Conservation (phyloP, 495 filamentous ascomycete species). For the Xylaria bambusicola region DNA sequence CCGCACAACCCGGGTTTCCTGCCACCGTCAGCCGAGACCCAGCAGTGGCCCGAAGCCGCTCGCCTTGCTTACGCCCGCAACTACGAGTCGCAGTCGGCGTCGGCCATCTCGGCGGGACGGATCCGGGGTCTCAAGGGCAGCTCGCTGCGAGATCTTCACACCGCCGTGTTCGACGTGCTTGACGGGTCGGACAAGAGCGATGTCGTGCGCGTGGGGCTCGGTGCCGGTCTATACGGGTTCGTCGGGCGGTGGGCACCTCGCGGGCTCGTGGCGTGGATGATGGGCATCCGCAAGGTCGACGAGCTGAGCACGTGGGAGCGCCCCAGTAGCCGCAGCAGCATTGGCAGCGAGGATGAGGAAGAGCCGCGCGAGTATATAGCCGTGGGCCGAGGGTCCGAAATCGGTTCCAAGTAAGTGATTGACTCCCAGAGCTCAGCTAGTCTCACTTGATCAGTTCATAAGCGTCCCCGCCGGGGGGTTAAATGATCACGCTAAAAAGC, state of each 20-base stretch:
- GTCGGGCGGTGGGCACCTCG: conserved; percentile 83
- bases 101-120: conserved; percentile 45
- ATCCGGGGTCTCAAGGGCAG: conserved; percentile 60
- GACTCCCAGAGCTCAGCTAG: neutral
- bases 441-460: neutral
- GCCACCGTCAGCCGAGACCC: conserved; percentile 53
- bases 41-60: conserved; percentile 63
- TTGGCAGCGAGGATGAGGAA: conserved; percentile 23
- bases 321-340: conserved; percentile 28
- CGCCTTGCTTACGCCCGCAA: conserved; percentile 57
- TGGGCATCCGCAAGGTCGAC: conserved; percentile 66
- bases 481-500: neutral
- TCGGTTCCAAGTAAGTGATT: conserved; percentile 30
- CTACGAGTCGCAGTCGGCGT: conserved; percentile 53
- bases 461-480: neutral
- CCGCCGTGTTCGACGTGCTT: conserved; percentile 85
- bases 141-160: conserved; percentile 72
- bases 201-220: conserved; percentile 75
- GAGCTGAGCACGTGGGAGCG: conserved; percentile 47
- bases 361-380: conserved; percentile 41
- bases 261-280: conserved; percentile 83
- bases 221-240: conserved; percentile 78
- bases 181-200: conserved; percentile 46
- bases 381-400: conserved; percentile 39
- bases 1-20: conserved; percentile 32